Conservation (phyloP, 116 monocot species). For the Zostera marina region DNA sequence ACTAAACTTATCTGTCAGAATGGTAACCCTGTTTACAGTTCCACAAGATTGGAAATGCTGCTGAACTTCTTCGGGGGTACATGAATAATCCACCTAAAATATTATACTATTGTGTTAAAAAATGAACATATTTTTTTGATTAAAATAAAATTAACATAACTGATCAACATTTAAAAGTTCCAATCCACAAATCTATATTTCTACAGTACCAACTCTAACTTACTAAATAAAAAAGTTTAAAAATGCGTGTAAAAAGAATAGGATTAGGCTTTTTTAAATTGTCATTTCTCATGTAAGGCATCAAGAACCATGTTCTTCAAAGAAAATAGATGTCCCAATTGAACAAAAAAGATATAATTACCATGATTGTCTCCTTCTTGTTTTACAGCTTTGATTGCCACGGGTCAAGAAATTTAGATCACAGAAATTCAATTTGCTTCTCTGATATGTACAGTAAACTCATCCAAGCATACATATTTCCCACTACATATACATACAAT, state of each 20-base stretch:
- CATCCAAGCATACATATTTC: neutral
- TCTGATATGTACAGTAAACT: neutral
- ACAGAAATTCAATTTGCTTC: slow-evolving; percentile 1
- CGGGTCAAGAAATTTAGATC: slow-evolving; percentile 6
- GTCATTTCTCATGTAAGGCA: slow-evolving; percentile 18
- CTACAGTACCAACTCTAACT: too few relatives aligned
- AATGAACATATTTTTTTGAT: too few relatives aligned
- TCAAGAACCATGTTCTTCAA: slow-evolving; percentile 25
- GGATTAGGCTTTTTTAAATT: too few relatives aligned
- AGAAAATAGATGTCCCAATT: slow-evolving; percentile 3
- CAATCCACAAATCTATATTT: too few relatives aligned
- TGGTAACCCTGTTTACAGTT: slow-evolving; percentile 88
- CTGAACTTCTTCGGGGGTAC: slow-evolving; percentile 90
- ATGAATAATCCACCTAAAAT: slow-evolving; percentile 68
- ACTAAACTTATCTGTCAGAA: slow-evolving; percentile 70
- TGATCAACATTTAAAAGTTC: too few relatives aligned
- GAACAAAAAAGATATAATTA: neutral
- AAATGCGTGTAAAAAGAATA: too few relatives aligned
- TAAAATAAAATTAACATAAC: too few relatives aligned
- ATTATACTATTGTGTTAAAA: neutral
- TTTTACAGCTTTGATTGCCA: slow-evolving; percentile 1
- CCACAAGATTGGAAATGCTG: slow-evolving; percentile 86
- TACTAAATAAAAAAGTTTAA: too few relatives aligned
- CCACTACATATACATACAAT: too few relatives aligned
- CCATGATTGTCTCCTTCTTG: neutral